These are phyloP conservation scores for Vigna unguiculata DNA, from an alignment of 306 rosid species.

Conservation along the genomic window DNA sequence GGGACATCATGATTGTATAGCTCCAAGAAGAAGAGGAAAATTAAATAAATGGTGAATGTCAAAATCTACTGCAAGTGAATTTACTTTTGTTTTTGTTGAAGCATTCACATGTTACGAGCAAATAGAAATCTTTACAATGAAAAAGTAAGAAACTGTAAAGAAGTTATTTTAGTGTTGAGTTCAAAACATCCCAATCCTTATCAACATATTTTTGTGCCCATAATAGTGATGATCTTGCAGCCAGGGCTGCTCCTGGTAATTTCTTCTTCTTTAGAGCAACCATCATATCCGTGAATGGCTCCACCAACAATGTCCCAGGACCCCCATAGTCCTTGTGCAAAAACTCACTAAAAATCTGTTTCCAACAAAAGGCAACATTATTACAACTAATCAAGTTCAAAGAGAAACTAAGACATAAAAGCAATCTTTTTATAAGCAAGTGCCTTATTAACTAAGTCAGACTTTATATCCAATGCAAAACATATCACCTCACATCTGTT, in stretches of 20 bases:
- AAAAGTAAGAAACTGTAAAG: conserved; percentile 28
- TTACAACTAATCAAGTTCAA: conserved; percentile 41
- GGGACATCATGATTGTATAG: conserved; percentile 57
- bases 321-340: conserved; percentile 76
- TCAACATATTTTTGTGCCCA: conserved; percentile 77
- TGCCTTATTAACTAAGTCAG: neutral
- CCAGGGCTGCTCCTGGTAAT: conserved; percentile 51
- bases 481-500: neutral
- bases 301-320: conserved; percentile 80
- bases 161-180: conserved; percentile 57
- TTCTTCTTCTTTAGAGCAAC: conserved; percentile 46
- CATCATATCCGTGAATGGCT: conserved; percentile 70
- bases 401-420: conserved; percentile 36
- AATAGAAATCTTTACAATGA: conserved; percentile 40
- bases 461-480: neutral
- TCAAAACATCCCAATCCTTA: conserved; percentile 76
- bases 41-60: conserved; percentile 42
- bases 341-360: conserved; percentile 67
- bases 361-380: conserved; percentile 39
- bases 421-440: conserved; percentile 4
- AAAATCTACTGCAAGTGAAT: conserved; percentile 41
- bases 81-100: conserved; percentile 31
- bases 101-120: conserved; percentile 32
- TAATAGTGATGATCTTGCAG: conserved; percentile 73
- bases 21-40: conserved; percentile 38